Evolutionary conservation across 139 green algal genomes (phyloP).

Genomic region (Chlorella vulgaris): DNA sequence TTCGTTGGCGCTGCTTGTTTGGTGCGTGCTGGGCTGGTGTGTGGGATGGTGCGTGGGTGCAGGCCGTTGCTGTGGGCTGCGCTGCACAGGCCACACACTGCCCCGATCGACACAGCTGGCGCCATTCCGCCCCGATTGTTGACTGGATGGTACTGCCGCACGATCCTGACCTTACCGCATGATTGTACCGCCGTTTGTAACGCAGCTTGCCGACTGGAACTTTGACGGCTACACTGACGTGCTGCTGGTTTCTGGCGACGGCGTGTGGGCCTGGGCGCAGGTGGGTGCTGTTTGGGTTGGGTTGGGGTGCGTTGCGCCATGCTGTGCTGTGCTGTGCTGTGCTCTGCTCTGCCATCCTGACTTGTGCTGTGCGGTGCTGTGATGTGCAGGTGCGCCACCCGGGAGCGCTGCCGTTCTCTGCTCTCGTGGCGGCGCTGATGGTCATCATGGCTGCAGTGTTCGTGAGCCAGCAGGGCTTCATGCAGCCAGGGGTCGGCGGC

Average conservation of each 20-base stretch:
- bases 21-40: too few species aligned
- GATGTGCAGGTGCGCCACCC: constrained; percentile 67
- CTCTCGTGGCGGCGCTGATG: constrained; percentile 83
- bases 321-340: background rate
- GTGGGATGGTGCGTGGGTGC: too few species aligned
- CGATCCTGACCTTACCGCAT: background rate
- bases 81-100: too few species aligned
- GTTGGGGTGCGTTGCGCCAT: background rate
- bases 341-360: background rate
- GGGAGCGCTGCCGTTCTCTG: constrained; percentile 78
- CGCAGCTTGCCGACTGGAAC: constrained; percentile 88
- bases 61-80: too few species aligned
- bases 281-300: constrained; percentile 51
- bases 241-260: constrained; percentile 66
- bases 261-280: constrained; percentile 84
- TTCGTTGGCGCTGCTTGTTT: too few species aligned
- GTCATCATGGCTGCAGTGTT: constrained; percentile 85
- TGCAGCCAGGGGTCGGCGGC: background rate
- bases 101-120: too few species aligned
- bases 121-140: too few species aligned
- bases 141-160: background rate
- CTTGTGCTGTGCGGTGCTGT: too few species aligned
- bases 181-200: background rate
- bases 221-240: constrained; percentile 90
- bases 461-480: constrained; percentile 60